Evolutionary conservation across 169 alveolate species (phyloP).

Genomic region (Cryptosporidium xiaoi): DNA sequence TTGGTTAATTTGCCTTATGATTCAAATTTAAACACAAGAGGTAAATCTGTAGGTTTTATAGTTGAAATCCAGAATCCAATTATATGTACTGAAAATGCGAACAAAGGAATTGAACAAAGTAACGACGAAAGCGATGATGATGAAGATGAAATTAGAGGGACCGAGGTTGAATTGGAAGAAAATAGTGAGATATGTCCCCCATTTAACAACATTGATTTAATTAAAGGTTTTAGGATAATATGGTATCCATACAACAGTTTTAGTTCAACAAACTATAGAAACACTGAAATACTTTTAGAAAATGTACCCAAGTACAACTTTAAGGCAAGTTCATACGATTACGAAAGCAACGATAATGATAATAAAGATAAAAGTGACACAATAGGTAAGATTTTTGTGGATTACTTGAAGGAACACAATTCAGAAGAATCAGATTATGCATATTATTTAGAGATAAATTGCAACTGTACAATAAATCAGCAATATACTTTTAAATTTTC

Average conservation of each 20-base stretch:
- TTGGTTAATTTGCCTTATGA: neutral
- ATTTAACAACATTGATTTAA: constrained; percentile 28
- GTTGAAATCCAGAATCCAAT: constrained; percentile 60
- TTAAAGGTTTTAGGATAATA: constrained; percentile 59
- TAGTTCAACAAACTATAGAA: constrained; percentile 58
- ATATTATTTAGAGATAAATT: constrained; percentile 12
- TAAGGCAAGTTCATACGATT: constrained; percentile 27
- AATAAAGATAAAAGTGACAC: neutral
- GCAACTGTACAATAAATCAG: constrained; percentile 3
- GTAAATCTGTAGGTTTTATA: constrained; percentile 9
- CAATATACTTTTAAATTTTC: constrained; percentile 64
- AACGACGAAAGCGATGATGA: neutral
- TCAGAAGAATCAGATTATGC: constrained; percentile 38
- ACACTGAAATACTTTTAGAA: constrained; percentile 22
- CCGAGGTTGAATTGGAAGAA: neutral
- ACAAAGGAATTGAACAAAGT: neutral
- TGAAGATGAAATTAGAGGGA: neutral
- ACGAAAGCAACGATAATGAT: neutral
- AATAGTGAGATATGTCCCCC: constrained; percentile 22
- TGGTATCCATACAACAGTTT: constrained; percentile 66
- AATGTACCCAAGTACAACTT: constrained; percentile 52
- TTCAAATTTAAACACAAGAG: neutral
- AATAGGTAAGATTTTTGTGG: neutral
- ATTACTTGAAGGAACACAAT: constrained; percentile 7
- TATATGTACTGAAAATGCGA: constrained; percentile 8